Conservation (phyloP, 2,329 filamentous ascomycete genomes). For the Dactylonectria macrodidyma region DNA sequence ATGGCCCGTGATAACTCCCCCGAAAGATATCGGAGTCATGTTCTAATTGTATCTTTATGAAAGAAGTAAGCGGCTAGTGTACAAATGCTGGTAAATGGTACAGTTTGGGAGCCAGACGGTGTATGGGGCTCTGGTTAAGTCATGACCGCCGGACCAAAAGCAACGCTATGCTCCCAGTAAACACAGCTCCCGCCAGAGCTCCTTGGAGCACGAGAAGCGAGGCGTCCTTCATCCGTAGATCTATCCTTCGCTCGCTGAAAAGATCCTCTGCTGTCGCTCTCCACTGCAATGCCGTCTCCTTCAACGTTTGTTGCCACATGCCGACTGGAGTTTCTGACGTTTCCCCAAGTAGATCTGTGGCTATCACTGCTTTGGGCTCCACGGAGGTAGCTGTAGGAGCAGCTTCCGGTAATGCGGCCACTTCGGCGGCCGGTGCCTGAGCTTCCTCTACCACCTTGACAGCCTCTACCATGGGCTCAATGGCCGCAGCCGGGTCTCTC, state of each 20-base stretch:
- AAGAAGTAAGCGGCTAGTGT: slow-evolving; percentile 29
- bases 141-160: slow-evolving; percentile 58
- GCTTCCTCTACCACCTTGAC: slow-evolving; percentile 27
- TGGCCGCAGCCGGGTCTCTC: slow-evolving; percentile 40
- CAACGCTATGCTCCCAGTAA: slow-evolving; percentile 69
- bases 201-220: slow-evolving; percentile 80
- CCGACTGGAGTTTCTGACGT: slow-evolving; percentile 3
- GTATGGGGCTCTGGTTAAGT: slow-evolving; percentile 23
- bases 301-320: slow-evolving; percentile 55
- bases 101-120: slow-evolving; percentile 31
- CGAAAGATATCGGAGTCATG: no score
- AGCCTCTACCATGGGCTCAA: slow-evolving; percentile 31
- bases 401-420: slow-evolving; percentile 23
- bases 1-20: neutral
- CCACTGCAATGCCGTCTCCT: slow-evolving; percentile 62
- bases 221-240: slow-evolving; percentile 77
- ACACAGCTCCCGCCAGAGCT: slow-evolving; percentile 74
- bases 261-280: slow-evolving; percentile 69
- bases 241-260: slow-evolving; percentile 75
- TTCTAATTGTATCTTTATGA: slow-evolving; percentile 1
- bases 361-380: slow-evolving; percentile 27
- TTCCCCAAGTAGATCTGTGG: slow-evolving; percentile 9
- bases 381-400: slow-evolving; percentile 10
- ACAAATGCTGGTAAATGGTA: slow-evolving; percentile 39
- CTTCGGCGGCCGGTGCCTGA: slow-evolving; percentile 11